Conservation (phyloP, 371 early-diverging fungal genomes). For the Paraphysoderma sedebokerense region DNA sequence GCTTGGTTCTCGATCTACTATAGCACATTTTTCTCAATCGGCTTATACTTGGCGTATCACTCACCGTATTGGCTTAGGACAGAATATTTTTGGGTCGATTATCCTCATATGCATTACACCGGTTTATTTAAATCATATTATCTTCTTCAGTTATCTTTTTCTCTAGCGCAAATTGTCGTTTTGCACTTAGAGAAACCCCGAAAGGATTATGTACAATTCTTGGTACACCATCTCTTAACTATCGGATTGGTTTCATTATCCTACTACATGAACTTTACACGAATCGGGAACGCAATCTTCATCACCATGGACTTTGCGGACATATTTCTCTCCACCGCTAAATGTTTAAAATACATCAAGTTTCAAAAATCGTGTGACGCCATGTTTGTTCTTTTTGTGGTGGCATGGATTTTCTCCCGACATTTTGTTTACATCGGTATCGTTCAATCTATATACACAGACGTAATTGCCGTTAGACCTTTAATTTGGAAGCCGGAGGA, state of each 20-base stretch:
- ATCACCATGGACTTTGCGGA: constrained; percentile 62
- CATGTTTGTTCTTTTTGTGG: constrained; percentile 38
- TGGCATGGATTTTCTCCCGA: constrained; percentile 57
- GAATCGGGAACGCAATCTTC: constrained; percentile 60
- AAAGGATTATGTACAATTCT: constrained; percentile 50
- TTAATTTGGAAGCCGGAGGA: constrained; percentile 21
- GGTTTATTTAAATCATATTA: constrained; percentile 44
- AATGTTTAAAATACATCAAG: constrained; percentile 31
- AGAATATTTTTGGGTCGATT: constrained; percentile 34
- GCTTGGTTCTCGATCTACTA: constrained; percentile 46
- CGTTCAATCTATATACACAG: constrained; percentile 20
- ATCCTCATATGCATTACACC: constrained; percentile 19
- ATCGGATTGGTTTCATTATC: constrained; percentile 38
- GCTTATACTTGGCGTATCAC: constrained; percentile 21
- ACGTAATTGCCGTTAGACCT: constrained; percentile 19
- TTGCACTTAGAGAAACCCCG: constrained; percentile 48
- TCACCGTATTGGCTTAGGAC: constrained; percentile 50
- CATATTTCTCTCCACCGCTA: constrained; percentile 44
- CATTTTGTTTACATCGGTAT: constrained; percentile 36
- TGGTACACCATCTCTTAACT: constrained; percentile 55
- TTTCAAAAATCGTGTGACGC: constrained; percentile 26
- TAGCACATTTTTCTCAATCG: constrained; percentile 6
- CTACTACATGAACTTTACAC: constrained; percentile 45
- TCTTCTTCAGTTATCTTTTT: constrained; percentile 47
- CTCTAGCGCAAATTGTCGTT: constrained; percentile 57